A percentile compares a stretch with the other conserved stretches of the same genome.
These are phyloP conservation scores for Solanum piurae DNA, from an alignment of 257 asterid genomes.

Conservation along the genomic window DNA sequence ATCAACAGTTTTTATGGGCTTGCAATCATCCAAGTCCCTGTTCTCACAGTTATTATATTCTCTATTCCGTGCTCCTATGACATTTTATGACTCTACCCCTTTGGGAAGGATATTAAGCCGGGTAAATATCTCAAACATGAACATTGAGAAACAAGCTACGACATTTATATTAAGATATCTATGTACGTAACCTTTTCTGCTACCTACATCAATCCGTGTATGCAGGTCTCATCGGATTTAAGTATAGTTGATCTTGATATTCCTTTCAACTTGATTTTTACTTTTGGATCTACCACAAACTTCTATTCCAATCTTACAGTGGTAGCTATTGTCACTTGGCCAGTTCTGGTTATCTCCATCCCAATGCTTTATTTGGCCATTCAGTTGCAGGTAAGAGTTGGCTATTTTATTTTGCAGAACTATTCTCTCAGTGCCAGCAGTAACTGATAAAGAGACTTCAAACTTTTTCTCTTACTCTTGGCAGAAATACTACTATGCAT, in stretches of 20 bases:
- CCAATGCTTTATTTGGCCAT: constrained; percentile 79
- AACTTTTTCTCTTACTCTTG: not conserved
- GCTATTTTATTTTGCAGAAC: not conserved
- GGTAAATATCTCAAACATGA: constrained; percentile 28
- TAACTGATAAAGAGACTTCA: not conserved
- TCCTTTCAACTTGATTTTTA: constrained; percentile 69
- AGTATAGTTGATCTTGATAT: constrained; percentile 84
- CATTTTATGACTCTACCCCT: constrained; percentile 94
- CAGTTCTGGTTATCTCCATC: constrained; percentile 61
- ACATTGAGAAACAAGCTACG: not conserved
- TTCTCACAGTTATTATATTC: constrained; percentile 54
- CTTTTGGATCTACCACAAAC: constrained; percentile 68
- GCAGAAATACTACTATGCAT: constrained; percentile 74
- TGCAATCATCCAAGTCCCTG: constrained; percentile 62
- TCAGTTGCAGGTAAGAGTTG: constrained; percentile 58
- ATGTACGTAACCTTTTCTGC: not conserved
- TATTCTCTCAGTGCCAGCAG: not conserved
- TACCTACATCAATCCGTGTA: not conserved
- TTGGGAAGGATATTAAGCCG: constrained; percentile 85
- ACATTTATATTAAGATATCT: not conserved
- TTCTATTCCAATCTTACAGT: constrained; percentile 55
- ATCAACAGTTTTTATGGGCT: constrained; percentile 49
- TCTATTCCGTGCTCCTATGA: constrained; percentile 88
- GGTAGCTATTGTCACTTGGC: constrained; percentile 83
- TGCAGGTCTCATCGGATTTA: constrained; percentile 79